Conservation (phyloP, 495 filamentous ascomycete species). For the Pseudoneurospora amorphoporcata region DNA sequence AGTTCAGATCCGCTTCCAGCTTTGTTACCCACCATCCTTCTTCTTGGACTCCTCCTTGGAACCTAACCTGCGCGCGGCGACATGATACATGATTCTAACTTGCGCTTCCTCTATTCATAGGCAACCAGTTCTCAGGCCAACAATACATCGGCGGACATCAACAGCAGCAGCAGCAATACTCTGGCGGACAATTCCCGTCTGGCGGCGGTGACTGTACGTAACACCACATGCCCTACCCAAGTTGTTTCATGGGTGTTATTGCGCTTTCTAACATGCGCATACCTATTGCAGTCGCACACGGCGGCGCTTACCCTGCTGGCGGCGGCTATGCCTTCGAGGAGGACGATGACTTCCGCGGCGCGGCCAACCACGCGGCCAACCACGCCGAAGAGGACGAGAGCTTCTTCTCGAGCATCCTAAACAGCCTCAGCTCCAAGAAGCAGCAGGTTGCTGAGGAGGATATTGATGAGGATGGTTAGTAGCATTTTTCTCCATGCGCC, state of each 20-base stretch:
- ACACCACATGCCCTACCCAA: not conserved
- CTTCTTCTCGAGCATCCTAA: slow-evolving; percentile 43
- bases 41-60: not conserved
- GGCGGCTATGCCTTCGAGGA: slow-evolving; percentile 25
- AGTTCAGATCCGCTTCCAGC: not conserved
- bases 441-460: slow-evolving; percentile 38
- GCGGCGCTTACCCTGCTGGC: slow-evolving; percentile 28
- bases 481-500: too few relatives aligned
- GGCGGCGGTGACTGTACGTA: slow-evolving; percentile 2
- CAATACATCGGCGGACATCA: not conserved
- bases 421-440: slow-evolving; percentile 39
- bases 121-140: not conserved
- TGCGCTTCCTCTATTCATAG: not conserved
- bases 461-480: slow-evolving; percentile 48
- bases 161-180: not conserved
- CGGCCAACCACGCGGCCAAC: slow-evolving; percentile 40
- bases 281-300: slow-evolving; percentile 22
- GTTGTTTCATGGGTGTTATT: too few relatives aligned
- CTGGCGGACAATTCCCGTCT: not conserved
- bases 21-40: not conserved
- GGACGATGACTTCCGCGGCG: slow-evolving; percentile 39
- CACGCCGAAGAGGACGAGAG: slow-evolving; percentile 41
- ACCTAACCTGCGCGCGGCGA: not conserved
- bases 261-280: not conserved
- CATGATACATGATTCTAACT: not conserved